Percentiles rank a stretch among this genome's conserved stretches.
Evolutionary conservation across 2,329 filamentous ascomycete species (phyloP).

Genomic region (Colletotrichum sp.): DNA sequence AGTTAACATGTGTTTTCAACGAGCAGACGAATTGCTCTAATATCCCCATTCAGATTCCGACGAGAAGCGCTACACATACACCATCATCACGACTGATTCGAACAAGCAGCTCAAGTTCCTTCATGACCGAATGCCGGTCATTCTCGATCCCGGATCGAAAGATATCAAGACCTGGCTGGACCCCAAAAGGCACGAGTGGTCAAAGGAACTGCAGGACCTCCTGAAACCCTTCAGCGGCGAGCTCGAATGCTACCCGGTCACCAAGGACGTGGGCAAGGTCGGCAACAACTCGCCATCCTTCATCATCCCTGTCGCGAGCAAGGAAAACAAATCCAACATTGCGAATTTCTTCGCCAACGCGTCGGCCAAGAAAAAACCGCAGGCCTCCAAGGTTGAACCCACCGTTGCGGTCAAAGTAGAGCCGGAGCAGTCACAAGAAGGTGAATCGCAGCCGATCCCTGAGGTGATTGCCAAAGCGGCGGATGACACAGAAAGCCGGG

Average conservation of each 20-base stretch:
- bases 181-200: slow-evolving; percentile 75
- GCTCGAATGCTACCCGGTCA: slow-evolving; percentile 85
- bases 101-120: slow-evolving; percentile 85
- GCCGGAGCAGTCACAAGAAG: slow-evolving; percentile 8
- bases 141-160: slow-evolving; percentile 78
- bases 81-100: slow-evolving; percentile 89
- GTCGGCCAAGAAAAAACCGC: slow-evolving; percentile 38
- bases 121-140: slow-evolving; percentile 95
- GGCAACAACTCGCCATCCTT: slow-evolving; percentile 89
- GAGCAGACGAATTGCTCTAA: neutral
- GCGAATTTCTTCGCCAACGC: slow-evolving; percentile 81
- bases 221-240: slow-evolving; percentile 81
- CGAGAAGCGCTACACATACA: slow-evolving; percentile 84
- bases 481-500: neutral
- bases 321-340: slow-evolving; percentile 91
- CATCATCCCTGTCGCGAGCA: slow-evolving; percentile 81
- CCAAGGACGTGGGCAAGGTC: slow-evolving; percentile 90
- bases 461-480: slow-evolving; percentile 20
- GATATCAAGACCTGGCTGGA: slow-evolving; percentile 80
- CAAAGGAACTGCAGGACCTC: slow-evolving; percentile 75
- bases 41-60: slow-evolving; percentile 49
- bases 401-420: slow-evolving; percentile 24
- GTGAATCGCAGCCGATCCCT: slow-evolving; percentile 22
- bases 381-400: neutral
- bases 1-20: slow-evolving; percentile 4